Percentiles rank a stretch among this genome's conserved stretches.
phyloP scores from a whole-genome alignment of 2,329 filamentous ascomycete genomes.

The Fusarium mundagurra region DNA sequence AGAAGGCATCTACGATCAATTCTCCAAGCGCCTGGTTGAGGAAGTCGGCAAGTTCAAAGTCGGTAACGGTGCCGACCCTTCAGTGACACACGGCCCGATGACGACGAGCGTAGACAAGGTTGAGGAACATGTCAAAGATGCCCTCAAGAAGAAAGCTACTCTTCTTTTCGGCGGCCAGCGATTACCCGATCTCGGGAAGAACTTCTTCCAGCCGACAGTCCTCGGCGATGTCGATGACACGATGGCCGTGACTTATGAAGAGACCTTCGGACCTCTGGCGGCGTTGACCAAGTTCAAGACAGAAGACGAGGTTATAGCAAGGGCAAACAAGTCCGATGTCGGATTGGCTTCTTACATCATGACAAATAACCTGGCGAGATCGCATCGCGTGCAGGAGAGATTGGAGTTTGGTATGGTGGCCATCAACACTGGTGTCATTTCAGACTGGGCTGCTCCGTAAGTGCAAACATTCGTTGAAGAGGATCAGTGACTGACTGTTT shows the following conservation, averaged over 20 bases:
- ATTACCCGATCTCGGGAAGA: slow-evolving; percentile 69
- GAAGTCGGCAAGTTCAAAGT: slow-evolving; percentile 76
- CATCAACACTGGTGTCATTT: slow-evolving; percentile 64
- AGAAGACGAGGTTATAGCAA: slow-evolving; percentile 69
- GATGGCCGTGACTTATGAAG: slow-evolving; percentile 68
- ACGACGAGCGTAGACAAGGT: slow-evolving; percentile 70
- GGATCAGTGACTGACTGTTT: slow-evolving; percentile 1
- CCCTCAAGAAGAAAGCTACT: slow-evolving; percentile 69
- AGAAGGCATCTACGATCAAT: slow-evolving; percentile 75
- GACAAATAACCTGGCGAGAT: slow-evolving; percentile 73
- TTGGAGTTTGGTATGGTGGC: slow-evolving; percentile 77
- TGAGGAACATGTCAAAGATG: slow-evolving; percentile 71
- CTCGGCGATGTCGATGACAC: slow-evolving; percentile 66
- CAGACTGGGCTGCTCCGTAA: slow-evolving; percentile 43
- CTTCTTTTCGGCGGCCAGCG: slow-evolving; percentile 71
- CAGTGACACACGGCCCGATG: slow-evolving; percentile 75
- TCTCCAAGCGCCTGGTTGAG: slow-evolving; percentile 70
- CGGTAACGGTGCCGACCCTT: slow-evolving; percentile 67
- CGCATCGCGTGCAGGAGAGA: slow-evolving; percentile 73
- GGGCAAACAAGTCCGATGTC: slow-evolving; percentile 70
- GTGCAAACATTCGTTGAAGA: background rate
- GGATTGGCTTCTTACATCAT: slow-evolving; percentile 74
- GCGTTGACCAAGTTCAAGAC: slow-evolving; percentile 73
- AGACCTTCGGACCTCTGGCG: slow-evolving; percentile 72
- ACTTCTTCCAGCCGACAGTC: slow-evolving; percentile 77